Percentiles rank a stretch among this genome's conserved stretches.
Conservation (phyloP, 2,329 filamentous ascomycete species). For the Tolypocladium endophyticum region DNA sequence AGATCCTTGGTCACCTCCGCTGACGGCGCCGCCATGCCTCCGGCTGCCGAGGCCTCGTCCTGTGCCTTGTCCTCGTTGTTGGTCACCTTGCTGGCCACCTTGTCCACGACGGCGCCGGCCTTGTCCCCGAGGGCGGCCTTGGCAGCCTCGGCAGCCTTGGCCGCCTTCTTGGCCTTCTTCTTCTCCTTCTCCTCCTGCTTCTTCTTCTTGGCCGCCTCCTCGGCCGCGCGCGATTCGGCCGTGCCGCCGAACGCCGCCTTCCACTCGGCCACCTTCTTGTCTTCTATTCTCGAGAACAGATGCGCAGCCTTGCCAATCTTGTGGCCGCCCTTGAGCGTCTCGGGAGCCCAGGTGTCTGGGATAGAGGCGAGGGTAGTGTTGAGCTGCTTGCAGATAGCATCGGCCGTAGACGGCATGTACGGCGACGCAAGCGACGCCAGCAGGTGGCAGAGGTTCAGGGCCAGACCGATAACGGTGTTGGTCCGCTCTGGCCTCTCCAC, state of each 20-base stretch:
- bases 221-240: slow-evolving; percentile 34
- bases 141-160: slow-evolving; percentile 22
- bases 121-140: slow-evolving; percentile 8
- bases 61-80: slow-evolving; percentile 6
- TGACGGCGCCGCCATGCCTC: slow-evolving; percentile 6
- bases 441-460: slow-evolving; percentile 73
- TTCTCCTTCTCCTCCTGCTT: slow-evolving; percentile 39
- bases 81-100: neutral
- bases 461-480: slow-evolving; percentile 58
- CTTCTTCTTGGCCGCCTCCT: slow-evolving; percentile 38
- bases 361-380: slow-evolving; percentile 33
- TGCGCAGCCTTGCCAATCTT: slow-evolving; percentile 71
- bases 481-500: slow-evolving; percentile 44
- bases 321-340: slow-evolving; percentile 59
- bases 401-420: slow-evolving; percentile 74
- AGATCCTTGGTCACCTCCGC: slow-evolving; percentile 11
- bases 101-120: neutral
- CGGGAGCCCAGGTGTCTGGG: slow-evolving; percentile 54
- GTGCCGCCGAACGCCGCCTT: slow-evolving; percentile 60
- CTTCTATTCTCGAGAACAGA: slow-evolving; percentile 73
- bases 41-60: slow-evolving; percentile 8
- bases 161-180: slow-evolving; percentile 23
- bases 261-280: slow-evolving; percentile 77
- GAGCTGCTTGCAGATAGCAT: slow-evolving; percentile 69
- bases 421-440: slow-evolving; percentile 69